Percentiles rank a stretch among this genome's conserved stretches.
phyloP scores from a whole-genome alignment of 1,284 basidiomycete genomes.

The Coniophora puteana region DNA sequence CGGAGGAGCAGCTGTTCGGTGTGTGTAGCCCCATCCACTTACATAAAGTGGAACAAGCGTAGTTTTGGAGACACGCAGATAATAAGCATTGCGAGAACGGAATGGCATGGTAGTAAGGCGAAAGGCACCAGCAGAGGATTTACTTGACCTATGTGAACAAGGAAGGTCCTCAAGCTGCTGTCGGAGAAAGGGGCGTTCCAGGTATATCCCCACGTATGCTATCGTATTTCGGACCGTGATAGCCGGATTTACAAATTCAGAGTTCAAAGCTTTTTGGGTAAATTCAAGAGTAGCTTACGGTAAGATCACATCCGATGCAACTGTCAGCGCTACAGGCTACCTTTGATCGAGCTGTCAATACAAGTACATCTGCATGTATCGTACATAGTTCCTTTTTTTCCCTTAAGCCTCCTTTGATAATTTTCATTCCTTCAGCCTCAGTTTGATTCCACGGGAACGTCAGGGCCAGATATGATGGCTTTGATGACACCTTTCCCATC shows the following conservation, averaged over 20 bases:
- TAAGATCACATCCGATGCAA: no score
- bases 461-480: constrained; percentile 75
- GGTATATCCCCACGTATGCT: no score
- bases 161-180: no score
- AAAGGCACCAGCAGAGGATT: neutral
- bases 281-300: no score
- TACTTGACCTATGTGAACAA: no score
- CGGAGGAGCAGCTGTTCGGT: constrained; percentile 3
- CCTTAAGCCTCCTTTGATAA: neutral
- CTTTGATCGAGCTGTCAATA: no score
- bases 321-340: no score
- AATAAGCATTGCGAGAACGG: constrained; percentile 60
- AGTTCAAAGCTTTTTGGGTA: no score
- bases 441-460: constrained; percentile 41
- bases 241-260: neutral
- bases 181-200: no score
- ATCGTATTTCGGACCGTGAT: neutral
- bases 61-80: constrained; percentile 63
- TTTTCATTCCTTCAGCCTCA: constrained; percentile 20
- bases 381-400: neutral
- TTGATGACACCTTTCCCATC: constrained; percentile 75
- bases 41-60: constrained; percentile 71
- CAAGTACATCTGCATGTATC: no score
- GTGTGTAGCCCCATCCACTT: constrained; percentile 17
- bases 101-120: constrained; percentile 38